Base-by-base conservation (phyloP, 106 monocot species). In the Iris macrosiphon region DNA sequence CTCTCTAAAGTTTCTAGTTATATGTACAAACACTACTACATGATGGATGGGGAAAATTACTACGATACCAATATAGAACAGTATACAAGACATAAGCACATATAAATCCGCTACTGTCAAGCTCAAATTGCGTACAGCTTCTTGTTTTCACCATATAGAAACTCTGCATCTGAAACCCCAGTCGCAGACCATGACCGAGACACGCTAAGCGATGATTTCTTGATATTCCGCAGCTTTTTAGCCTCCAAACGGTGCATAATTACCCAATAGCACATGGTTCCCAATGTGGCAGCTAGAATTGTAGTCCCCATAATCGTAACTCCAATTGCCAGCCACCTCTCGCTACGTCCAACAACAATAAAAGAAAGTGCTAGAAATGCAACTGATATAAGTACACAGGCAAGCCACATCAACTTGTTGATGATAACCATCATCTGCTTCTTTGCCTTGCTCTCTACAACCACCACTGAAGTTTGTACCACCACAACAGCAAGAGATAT, bases 351-450 rank as follows among this genome's bases (percentile, higher is more conserved):
- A 4, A 76, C 85, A 3, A 79, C 75, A 11, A 85, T 52, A 46
- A 85, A 85, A 18, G 68, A 79, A 18, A 85, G 71, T 0, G 79
- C 79, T 13, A 85, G 62, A 55, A 75, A 85, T 31, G 85, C 62
- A 3, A 85, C 58, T 2, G 75, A 75, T 17, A 85, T 76, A 13
- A 85, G 65, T 39, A 79, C 85, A 53, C 85, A 85, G 12, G 85
- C 85, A 2, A 79, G 28, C 85, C 85, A 85, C 85, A 85, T 85
- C 20, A 85, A 64, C 63, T 84, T 84, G 63, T 79, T 79, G 26
- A 84, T 84, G 23, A 84, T 60, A 2, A 79, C 67, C 71, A 72
- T 79, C 84, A 84, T 79, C 59, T 59, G 57, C 56, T 84, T 79
- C 72, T 84, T 84, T 6, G 79, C 84, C 56, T 61, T 75, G 66